These are phyloP conservation scores for Cyberlindnera japonica DNA, from an alignment of 805 yeast genomes.

Conservation along the genomic window DNA sequence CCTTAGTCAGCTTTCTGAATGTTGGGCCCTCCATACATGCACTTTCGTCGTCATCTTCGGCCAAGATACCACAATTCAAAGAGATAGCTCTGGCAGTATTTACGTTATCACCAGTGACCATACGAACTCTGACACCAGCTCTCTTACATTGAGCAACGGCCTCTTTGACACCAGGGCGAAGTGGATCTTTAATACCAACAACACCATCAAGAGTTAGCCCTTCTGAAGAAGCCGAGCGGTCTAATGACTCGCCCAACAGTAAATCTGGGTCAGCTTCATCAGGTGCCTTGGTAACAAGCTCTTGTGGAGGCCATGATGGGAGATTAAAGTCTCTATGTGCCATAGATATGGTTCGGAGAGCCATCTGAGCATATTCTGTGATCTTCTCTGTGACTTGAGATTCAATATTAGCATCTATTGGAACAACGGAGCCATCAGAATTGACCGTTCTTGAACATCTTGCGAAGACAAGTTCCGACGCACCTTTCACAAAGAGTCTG, in stretches of 20 bases:
- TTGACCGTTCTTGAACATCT: constrained; percentile 45
- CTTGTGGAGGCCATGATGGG: constrained; percentile 66
- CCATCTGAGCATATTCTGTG: constrained; percentile 64
- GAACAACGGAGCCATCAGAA: constrained; percentile 27
- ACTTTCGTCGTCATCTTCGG: constrained; percentile 47
- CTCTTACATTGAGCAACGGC: constrained; percentile 81
- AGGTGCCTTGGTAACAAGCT: constrained; percentile 32
- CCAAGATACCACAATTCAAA: constrained; percentile 69
- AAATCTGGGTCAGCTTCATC: constrained; percentile 42
- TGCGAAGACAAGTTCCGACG: constrained; percentile 80
- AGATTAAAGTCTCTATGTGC: constrained; percentile 70
- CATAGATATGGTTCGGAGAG: constrained; percentile 84
- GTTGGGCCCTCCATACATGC: constrained; percentile 91
- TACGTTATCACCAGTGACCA: constrained; percentile 98
- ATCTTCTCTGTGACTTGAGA: constrained; percentile 38
- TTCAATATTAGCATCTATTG: constrained; percentile 27
- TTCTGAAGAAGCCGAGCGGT: constrained; percentile 18
- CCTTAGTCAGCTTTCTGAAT: constrained; percentile 63
- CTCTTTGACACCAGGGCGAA: constrained; percentile 83
- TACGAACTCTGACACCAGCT: constrained; percentile 93
- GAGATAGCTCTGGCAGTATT: constrained; percentile 92
- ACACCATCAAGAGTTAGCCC: constrained; percentile 62
- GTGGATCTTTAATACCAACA: constrained; percentile 94
- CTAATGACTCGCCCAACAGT: constrained; percentile 34
- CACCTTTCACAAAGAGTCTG: constrained; percentile 82